Evolutionary conservation across 768 basidiomycete species (phyloP).

Genomic region (Saitozyma sp.): DNA sequence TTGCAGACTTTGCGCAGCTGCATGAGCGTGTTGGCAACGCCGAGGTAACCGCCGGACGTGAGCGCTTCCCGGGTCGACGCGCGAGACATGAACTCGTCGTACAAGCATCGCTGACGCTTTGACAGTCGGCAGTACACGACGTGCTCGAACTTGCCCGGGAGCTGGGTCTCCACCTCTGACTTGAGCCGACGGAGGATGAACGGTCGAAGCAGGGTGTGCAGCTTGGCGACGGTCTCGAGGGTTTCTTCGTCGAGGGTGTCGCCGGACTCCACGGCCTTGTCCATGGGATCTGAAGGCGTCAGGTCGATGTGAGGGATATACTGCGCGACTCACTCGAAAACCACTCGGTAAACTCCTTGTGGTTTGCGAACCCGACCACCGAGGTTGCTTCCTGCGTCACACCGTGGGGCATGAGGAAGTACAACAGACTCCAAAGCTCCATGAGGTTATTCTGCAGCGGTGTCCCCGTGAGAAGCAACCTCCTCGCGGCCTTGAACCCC

Average conservation of each 20-base stretch:
- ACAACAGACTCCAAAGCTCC: conserved; percentile 56
- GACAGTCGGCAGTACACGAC: conserved; percentile 83
- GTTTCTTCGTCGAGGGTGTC: conserved; percentile 71
- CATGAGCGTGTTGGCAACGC: conserved; percentile 57
- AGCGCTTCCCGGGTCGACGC: conserved; percentile 79
- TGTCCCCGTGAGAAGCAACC: conserved; percentile 51
- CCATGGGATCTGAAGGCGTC: conserved; percentile 72
- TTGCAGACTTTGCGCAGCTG: conserved; percentile 56
- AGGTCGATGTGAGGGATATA: background rate
- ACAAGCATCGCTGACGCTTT: conserved; percentile 89
- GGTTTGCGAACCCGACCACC: conserved; percentile 70
- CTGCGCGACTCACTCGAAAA: conserved; percentile 73
- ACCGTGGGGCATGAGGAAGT: conserved; percentile 54
- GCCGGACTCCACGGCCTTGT: conserved; percentile 77
- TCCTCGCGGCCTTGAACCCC: conserved; percentile 64
- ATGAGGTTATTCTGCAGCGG: conserved; percentile 54
- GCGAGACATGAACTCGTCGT: conserved; percentile 93
- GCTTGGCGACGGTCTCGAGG: conserved; percentile 75
- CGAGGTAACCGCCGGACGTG: conserved; percentile 65
- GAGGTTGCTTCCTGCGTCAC: conserved; percentile 44
- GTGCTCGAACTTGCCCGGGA: conserved; percentile 77
- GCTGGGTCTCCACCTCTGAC: conserved; percentile 54
- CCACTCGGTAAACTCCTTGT: conserved; percentile 94
- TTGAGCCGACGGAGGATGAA: conserved; percentile 54
- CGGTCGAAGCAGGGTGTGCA: conserved; percentile 57